Evolutionary conservation across 192 early-diverging fungal species (phyloP).

Genomic region (Gaertneriomyces semiglobifer): DNA sequence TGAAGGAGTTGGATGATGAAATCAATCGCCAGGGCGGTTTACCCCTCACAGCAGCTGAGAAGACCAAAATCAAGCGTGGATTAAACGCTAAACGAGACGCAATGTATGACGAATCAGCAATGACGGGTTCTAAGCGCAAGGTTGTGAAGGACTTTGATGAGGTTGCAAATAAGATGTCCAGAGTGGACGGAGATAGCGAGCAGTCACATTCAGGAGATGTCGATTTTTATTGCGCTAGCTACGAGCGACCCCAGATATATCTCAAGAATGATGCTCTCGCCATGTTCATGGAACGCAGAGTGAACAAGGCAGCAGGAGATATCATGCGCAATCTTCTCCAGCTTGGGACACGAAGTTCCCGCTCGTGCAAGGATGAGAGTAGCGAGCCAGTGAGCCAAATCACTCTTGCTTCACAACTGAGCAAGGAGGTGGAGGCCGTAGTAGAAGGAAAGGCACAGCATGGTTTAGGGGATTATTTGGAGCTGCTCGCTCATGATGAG

Average conservation of each 20-base stretch:
- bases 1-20: constrained; percentile 33
- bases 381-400: constrained; percentile 21
- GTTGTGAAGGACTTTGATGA: constrained; percentile 37
- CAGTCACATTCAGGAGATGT: constrained; percentile 5
- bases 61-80: constrained; percentile 34
- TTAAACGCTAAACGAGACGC: constrained; percentile 22
- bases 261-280: constrained; percentile 30
- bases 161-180: constrained; percentile 19
- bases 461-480: constrained; percentile 37
- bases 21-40: constrained; percentile 34
- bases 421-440: not conserved
- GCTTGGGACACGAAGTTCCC: constrained; percentile 25
- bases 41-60: constrained; percentile 40
- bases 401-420: constrained; percentile 13
- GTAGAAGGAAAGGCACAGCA: constrained; percentile 20
- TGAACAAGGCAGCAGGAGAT: constrained; percentile 34
- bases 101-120: constrained; percentile 31
- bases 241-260: constrained; percentile 31
- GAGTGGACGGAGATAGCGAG: not conserved
- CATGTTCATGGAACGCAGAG: constrained; percentile 24
- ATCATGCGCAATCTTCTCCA: constrained; percentile 29
- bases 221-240: constrained; percentile 29
- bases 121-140: constrained; percentile 35
- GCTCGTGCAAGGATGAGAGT: constrained; percentile 31
- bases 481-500: constrained; percentile 35